Percentiles rank a stretch among this genome's conserved stretches.
phyloP scores from a whole-genome alignment of 768 basidiomycete genomes.

The Lactifluus hygrophoroides region DNA sequence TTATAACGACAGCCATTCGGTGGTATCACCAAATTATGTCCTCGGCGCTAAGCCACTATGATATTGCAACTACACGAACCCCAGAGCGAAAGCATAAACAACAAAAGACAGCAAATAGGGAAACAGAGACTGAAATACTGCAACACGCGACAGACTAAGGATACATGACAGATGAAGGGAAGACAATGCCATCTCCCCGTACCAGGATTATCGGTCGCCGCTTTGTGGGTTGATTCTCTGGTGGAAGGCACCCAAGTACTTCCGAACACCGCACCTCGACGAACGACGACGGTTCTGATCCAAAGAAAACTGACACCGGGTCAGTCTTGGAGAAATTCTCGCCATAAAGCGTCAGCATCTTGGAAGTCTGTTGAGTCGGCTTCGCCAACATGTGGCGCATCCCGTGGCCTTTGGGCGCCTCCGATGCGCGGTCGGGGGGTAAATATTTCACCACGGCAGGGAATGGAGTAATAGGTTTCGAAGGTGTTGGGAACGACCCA shows the following conservation, averaged over 20 bases:
- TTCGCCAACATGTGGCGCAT: slow-evolving; percentile 61
- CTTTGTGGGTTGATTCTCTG: slow-evolving; percentile 56
- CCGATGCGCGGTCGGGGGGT: slow-evolving; percentile 79
- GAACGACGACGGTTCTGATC: slow-evolving; percentile 77
- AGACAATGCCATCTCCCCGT: slow-evolving; percentile 78
- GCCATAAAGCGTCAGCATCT: slow-evolving; percentile 82
- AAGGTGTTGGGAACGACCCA: slow-evolving; percentile 69
- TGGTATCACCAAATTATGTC: background rate
- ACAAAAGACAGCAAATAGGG: slow-evolving; percentile 12
- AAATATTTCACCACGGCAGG: slow-evolving; percentile 86
- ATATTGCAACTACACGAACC: background rate
- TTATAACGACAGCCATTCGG: background rate
- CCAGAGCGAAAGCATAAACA: slow-evolving; percentile 9
- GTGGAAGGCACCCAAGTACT: slow-evolving; percentile 74
- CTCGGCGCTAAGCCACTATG: background rate
- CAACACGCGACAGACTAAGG: slow-evolving; percentile 39
- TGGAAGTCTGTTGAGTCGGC: slow-evolving; percentile 67
- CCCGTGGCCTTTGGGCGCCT: slow-evolving; percentile 69
- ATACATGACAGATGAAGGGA: slow-evolving; percentile 76
- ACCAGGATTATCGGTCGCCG: slow-evolving; percentile 76
- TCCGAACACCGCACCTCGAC: slow-evolving; percentile 85
- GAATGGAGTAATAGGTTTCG: slow-evolving; percentile 79
- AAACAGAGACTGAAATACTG: background rate
- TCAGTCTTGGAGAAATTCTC: slow-evolving; percentile 84
- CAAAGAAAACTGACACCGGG: slow-evolving; percentile 78